Conservation (phyloP, 108 stramenopile species). For the Nitzschia palea region DNA sequence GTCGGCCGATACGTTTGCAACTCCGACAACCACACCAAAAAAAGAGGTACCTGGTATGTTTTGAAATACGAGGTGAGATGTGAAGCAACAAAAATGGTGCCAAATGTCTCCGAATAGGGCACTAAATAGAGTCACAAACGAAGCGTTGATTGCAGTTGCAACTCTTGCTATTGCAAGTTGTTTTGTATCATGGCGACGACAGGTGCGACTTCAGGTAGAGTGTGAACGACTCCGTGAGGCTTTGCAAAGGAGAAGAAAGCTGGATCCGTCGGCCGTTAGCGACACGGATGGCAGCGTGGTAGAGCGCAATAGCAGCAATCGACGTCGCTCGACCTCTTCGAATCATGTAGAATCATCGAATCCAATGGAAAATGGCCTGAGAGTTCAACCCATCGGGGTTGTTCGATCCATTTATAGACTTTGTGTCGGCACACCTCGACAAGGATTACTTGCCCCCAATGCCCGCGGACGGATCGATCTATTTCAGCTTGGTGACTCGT, state of each 20-base stretch:
- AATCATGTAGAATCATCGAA: too few species aligned
- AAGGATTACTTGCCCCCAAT: slow-evolving; percentile 79
- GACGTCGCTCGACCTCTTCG: too few species aligned
- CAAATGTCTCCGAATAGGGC: too few species aligned
- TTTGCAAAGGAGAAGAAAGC: background rate
- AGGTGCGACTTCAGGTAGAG: slow-evolving; percentile 3
- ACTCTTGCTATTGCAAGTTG: background rate
- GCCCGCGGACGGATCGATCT: slow-evolving; percentile 73
- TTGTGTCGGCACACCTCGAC: slow-evolving; percentile 91
- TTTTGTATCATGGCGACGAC: background rate
- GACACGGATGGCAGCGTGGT: too few species aligned
- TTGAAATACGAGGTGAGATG: too few species aligned
- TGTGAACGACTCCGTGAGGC: background rate
- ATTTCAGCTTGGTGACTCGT: slow-evolving; percentile 44
- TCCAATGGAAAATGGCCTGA: slow-evolving; percentile 4
- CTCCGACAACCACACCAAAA: too few species aligned
- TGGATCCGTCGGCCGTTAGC: too few species aligned
- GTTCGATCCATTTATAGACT: slow-evolving; percentile 77
- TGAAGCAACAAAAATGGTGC: too few species aligned
- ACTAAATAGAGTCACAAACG: background rate
- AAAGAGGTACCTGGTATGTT: too few species aligned
- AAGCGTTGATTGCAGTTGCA: background rate
- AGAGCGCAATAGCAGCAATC: too few species aligned
- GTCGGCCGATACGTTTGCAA: too few species aligned
- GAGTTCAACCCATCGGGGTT: slow-evolving; percentile 63